Evolutionary conservation across 2,329 filamentous ascomycete genomes (phyloP).

Genomic region (Venturia asperata): DNA sequence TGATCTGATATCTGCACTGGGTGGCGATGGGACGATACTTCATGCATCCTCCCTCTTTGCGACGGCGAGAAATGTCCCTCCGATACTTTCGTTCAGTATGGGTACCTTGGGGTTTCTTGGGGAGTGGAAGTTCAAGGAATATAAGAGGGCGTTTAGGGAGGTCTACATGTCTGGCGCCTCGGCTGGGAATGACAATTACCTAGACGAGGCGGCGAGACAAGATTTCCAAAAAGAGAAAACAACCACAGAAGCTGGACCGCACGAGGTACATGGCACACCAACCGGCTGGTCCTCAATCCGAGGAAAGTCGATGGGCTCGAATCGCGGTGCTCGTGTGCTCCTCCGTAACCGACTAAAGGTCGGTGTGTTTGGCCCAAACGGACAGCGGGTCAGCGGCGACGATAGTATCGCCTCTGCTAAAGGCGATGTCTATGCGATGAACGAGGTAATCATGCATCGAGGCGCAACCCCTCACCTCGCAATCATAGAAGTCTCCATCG

Average conservation of each 20-base stretch:
- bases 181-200: constrained; percentile 24
- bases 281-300: constrained; percentile 64
- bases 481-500: constrained; percentile 85
- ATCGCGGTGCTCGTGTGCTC: constrained; percentile 70
- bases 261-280: constrained; percentile 2
- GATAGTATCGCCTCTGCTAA: constrained; percentile 27
- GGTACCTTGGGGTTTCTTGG: constrained; percentile 90
- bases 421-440: constrained; percentile 60
- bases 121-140: constrained; percentile 92
- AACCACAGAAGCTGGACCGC: constrained; percentile 5
- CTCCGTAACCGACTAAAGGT: constrained; percentile 82
- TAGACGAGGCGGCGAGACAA: neutral
- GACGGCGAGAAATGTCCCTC: constrained; percentile 71
- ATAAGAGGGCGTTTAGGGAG: constrained; percentile 85
- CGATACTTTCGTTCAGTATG: constrained; percentile 93
- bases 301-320: constrained; percentile 73
- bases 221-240: neutral
- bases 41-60: constrained; percentile 83
- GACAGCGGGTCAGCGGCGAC: constrained; percentile 29
- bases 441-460: constrained; percentile 90
- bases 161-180: constrained; percentile 74
- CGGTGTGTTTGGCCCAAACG: constrained; percentile 67
- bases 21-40: constrained; percentile 86
- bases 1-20: constrained; percentile 82
- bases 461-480: constrained; percentile 85